Base-by-base conservation (phyloP, 331 rosid species). In the Arachis monticola region DNA sequence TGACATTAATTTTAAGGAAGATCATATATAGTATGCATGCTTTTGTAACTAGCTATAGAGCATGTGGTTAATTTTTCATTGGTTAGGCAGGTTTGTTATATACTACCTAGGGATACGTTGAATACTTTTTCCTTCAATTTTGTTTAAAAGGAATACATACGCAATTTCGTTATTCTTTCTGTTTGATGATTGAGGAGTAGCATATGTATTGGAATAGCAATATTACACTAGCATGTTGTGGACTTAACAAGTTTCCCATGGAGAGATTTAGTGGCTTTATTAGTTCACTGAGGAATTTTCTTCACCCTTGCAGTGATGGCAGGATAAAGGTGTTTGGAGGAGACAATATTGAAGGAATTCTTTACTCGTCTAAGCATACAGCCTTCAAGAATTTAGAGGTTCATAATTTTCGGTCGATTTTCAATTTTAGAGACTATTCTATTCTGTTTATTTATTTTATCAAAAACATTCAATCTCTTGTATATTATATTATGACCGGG, bases 261-360 rank as follows among this genome's bases (percentile, higher is more conserved):
- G 50, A 76, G 63, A 70, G 41, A 45, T 44, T 61, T 68, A n/a
- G 44, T 45, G 67, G 57, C 60, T 46, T 82, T 70, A 27, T 73
- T 38, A 45, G 74, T 79, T 82, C 78, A 79, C 55, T 59, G 58
- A 4, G 8, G 22, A 45, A 48, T 75, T 51, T 72, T 60, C 66
- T 81, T 80, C 72, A 11, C 75, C 68, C 68, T 66, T 84, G 89
- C 79, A 93, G 98, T 72, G 97, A 93, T 85, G 98, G 98, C 27
- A 85, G 93, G 84, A 91, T 93, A 82, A 93, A 93, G 84, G 90
- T 93, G 67, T 83, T 89, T 52, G 98, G 97, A 64, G 96, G 92
- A 50, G 88, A 88, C 80, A 85, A 80, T 72, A 84, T 93, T 75
- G 96, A 93, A 86, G 98, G 88, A 68, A 84, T 84, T 82, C 84